phyloP scores from a whole-genome alignment of 352 stramenopile genomes.

The Pythium volutum region DNA sequence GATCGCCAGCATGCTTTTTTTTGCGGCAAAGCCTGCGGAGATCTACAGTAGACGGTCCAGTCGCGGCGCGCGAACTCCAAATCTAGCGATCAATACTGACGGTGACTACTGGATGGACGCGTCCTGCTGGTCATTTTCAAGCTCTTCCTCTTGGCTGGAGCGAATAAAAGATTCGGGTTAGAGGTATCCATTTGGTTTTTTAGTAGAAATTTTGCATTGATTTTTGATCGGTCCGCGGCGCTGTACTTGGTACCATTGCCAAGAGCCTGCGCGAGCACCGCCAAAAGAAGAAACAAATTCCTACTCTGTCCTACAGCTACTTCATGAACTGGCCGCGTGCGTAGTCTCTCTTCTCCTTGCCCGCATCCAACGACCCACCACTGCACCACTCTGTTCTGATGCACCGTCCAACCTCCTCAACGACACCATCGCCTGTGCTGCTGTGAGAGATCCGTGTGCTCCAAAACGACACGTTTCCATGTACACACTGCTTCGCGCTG shows the following conservation, averaged over 20 bases:
- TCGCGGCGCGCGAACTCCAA: no score
- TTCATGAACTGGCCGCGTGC: constrained; percentile 2
- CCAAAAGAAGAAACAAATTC: constrained; percentile 14
- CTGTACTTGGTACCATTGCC: constrained; percentile 23
- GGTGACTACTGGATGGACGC: no score
- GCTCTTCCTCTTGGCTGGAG: no score
- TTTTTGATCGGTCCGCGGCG: background rate
- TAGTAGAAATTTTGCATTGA: background rate
- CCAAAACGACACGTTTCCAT: constrained; percentile 16
- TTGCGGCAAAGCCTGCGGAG: no score
- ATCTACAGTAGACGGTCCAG: no score
- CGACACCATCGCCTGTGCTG: background rate
- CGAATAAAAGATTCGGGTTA: no score
- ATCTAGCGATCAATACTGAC: no score
- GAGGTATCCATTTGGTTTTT: background rate
- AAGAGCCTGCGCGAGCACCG: constrained; percentile 7
- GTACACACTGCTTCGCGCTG: constrained; percentile 4
- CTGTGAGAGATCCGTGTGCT: background rate
- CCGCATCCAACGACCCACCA: background rate
- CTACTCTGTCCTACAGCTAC: constrained; percentile 25
- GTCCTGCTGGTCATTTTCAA: no score
- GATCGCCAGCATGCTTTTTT: constrained; percentile 14
- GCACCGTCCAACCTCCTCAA: constrained; percentile 3
- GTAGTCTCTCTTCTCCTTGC: background rate
- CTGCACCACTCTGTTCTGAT: constrained; percentile 15